These are phyloP conservation scores for Lojkania enalia DNA, from an alignment of 2,329 filamentous ascomycete genomes.

Conservation along the genomic window DNA sequence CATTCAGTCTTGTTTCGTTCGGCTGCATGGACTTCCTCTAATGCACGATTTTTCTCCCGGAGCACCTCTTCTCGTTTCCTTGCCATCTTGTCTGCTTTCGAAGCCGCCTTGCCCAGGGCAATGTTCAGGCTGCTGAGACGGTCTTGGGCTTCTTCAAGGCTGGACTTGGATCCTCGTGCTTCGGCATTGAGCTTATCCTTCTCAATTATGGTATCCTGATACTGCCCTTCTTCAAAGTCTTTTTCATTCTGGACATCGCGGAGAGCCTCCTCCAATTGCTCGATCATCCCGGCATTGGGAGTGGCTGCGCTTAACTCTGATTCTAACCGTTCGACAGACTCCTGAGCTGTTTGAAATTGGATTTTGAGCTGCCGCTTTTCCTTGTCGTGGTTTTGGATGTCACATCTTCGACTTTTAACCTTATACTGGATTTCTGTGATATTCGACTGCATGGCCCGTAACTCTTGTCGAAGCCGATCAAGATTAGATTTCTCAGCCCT, in stretches of 20 bases:
- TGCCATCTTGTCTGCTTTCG: slow-evolving; percentile 33
- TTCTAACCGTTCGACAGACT: slow-evolving; percentile 67
- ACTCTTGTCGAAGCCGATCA: slow-evolving; percentile 54
- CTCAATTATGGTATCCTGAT: slow-evolving; percentile 53
- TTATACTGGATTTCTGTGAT: slow-evolving; percentile 44
- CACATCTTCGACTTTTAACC: slow-evolving; percentile 54
- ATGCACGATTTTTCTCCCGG: slow-evolving; percentile 47
- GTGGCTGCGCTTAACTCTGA: slow-evolving; percentile 62
- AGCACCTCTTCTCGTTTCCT: slow-evolving; percentile 41
- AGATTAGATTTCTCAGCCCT: slow-evolving; percentile 52
- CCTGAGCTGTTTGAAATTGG: slow-evolving; percentile 62
- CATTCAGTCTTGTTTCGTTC: slow-evolving; percentile 34
- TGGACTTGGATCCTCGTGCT: slow-evolving; percentile 31
- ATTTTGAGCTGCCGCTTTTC: slow-evolving; percentile 56
- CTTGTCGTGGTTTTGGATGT: slow-evolving; percentile 55
- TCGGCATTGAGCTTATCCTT: slow-evolving; percentile 49
- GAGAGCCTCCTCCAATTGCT: slow-evolving; percentile 54
- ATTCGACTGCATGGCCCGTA: slow-evolving; percentile 28
- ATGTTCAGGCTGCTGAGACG: slow-evolving; percentile 28
- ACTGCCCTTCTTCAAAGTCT: slow-evolving; percentile 43
- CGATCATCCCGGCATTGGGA: slow-evolving; percentile 62
- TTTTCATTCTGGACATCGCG: slow-evolving; percentile 57
- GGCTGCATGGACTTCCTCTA: slow-evolving; percentile 39
- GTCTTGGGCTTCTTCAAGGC: slow-evolving; percentile 33
- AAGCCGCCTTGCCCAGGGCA: slow-evolving; percentile 33